phyloP scores from a whole-genome alignment of 2,329 filamentous ascomycete genomes.

The Drechslera avenae region DNA sequence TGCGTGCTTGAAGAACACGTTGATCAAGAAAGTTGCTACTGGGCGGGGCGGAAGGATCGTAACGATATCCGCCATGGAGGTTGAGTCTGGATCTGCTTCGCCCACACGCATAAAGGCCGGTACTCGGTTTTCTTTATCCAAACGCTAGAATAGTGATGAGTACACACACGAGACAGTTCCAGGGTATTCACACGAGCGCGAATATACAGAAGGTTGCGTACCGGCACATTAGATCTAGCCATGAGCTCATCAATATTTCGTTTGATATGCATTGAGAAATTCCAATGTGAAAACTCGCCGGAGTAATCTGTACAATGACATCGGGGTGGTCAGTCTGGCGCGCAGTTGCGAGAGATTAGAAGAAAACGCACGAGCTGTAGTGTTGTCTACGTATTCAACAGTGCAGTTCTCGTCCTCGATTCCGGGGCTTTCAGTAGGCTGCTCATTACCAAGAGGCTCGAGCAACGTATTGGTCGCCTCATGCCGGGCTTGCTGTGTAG shows the following conservation, averaged over 20 bases:
- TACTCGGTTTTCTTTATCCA: slow-evolving; percentile 4
- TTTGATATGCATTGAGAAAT: slow-evolving; percentile 22
- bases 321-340: not conserved
- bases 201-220: not conserved
- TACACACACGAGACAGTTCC: not conserved
- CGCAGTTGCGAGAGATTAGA: not conserved
- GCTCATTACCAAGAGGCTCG: not conserved
- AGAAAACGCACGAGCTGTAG: slow-evolving; percentile 14
- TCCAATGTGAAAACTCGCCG: slow-evolving; percentile 24
- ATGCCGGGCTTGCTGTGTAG: not conserved
- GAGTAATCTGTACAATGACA: slow-evolving; percentile 16
- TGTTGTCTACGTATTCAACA: slow-evolving; percentile 12
- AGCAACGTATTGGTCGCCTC: not conserved
- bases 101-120: slow-evolving; percentile 17
- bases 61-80: slow-evolving; percentile 13
- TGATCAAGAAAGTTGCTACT: slow-evolving; percentile 49
- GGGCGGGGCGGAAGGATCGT: slow-evolving; percentile 13
- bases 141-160: slow-evolving; percentile 2
- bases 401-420: slow-evolving; percentile 15
- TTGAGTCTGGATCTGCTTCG: slow-evolving; percentile 12
- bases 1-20: slow-evolving; percentile 53
- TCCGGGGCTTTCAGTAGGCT: slow-evolving; percentile 9
- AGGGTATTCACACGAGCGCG: not conserved
- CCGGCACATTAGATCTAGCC: slow-evolving; percentile 11
- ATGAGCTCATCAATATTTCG: slow-evolving; percentile 18